phyloP scores from a whole-genome alignment of 176 grass and related monocot genomes.

The Carex littledalei region DNA sequence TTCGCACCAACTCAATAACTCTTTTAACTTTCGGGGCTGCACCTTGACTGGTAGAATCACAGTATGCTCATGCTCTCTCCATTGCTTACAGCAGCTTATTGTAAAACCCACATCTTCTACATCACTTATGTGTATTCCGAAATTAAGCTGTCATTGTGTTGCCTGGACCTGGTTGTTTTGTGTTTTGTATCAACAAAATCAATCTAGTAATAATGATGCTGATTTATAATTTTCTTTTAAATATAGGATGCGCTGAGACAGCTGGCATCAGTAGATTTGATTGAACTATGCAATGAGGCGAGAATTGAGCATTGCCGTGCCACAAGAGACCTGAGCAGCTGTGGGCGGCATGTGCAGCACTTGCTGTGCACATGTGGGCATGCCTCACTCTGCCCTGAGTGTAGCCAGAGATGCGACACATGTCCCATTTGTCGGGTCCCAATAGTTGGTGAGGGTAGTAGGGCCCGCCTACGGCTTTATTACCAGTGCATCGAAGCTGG shows the following conservation, averaged over 20 bases:
- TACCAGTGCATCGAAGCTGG: slow-evolving; percentile 75
- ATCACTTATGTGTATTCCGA: not conserved
- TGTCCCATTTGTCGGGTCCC: slow-evolving; percentile 83
- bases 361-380: slow-evolving; percentile 83
- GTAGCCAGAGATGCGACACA: slow-evolving; percentile 77
- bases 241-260: slow-evolving; percentile 89
- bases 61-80: not conserved
- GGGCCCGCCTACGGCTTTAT: slow-evolving; percentile 57
- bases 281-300: slow-evolving; percentile 84
- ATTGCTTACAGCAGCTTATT: not conserved
- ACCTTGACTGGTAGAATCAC: not conserved
- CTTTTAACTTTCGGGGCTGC: not conserved
- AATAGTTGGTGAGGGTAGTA: slow-evolving; percentile 47
- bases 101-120: not conserved
- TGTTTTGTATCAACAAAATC: not conserved
- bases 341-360: slow-evolving; percentile 67
- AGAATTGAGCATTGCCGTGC: slow-evolving; percentile 81
- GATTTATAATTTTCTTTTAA: slow-evolving; percentile 21
- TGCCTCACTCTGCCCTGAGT: slow-evolving; percentile 87
- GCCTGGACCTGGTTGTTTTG: not conserved
- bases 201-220: not conserved
- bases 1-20: not conserved
- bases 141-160: not conserved
- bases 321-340: slow-evolving; percentile 88
- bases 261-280: slow-evolving; percentile 76